Evolutionary conservation across 345 rosid genomes (phyloP), one percentile per base, ranked within the genome.

Genomic region (Orychophragmus violaceus): DNA sequence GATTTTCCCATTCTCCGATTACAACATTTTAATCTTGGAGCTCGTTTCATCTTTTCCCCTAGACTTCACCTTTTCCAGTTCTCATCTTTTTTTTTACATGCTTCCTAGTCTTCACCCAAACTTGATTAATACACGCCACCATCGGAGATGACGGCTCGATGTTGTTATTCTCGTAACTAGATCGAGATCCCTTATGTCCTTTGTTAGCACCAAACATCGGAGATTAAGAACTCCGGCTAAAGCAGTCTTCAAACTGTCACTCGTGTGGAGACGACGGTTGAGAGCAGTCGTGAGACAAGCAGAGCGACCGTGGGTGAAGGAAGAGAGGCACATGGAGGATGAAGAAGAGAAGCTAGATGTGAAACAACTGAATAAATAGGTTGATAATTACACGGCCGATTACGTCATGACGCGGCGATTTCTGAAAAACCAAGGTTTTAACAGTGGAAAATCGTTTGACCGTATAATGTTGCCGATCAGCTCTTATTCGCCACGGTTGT

Each of bases 71-170:
- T n/a, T n/a, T n/a, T 85, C 89, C 80, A 11, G 87, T 75, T 62
- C 86, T 66, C 49, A 86, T 71, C 78, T 80, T 90, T 79, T 80
- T 88, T 81, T 81, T 88, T 9, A 85, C 88, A 48, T 89, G 95
- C 70, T 89, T 92, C 83, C 91, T 93, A 14, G 98, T 88, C 82
- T 93, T 93, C 3, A 93, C 98, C 24, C 98, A 74, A n/a, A 93
- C 98, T 46, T 90, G 98, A 10, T 97, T 97, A 6, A 93, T 90
- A 45, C 98, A 93, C 35, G 98, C 88, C 14, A 93, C 98, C 68
- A 89, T 93, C 0, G 98, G 98, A 16, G 98, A 93, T 61, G 96
- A 82, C 0, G 98, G 98, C 62, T 93, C 96, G 1, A 66, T 54
- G 51, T 45, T 21, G 39, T 59, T 71, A n/a, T 6, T 72, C 30